These are phyloP conservation scores for Raddia distichophylla DNA, from an alignment of 176 grass and related monocot species.

Conservation along the genomic window DNA sequence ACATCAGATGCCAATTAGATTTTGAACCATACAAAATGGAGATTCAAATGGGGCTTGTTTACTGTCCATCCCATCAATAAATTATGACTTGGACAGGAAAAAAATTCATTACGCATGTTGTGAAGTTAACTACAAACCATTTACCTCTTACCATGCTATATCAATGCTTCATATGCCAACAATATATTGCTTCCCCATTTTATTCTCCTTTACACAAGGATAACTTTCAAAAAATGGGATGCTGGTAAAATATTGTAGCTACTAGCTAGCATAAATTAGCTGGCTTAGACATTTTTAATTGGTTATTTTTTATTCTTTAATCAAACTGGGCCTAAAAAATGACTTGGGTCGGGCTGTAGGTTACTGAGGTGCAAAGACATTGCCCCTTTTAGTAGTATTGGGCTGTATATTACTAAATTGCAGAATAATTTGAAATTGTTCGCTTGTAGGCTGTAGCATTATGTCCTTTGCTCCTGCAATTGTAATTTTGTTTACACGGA, in stretches of 20 bases:
- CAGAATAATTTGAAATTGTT: neutral
- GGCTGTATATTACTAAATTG: too few species aligned
- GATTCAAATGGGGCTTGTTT: neutral
- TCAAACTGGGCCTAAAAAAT: neutral
- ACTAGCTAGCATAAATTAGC: neutral
- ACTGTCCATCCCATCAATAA: neutral
- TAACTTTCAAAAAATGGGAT: neutral
- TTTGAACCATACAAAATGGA: neutral
- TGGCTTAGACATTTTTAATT: slow-evolving; percentile 2
- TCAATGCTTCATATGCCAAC: slow-evolving; percentile 6
- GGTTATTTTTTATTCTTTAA: slow-evolving; percentile 1
- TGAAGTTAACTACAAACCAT: neutral
- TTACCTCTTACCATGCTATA: slow-evolving; percentile 9
- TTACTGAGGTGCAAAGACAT: slow-evolving; percentile 5
- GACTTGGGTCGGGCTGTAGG: slow-evolving; percentile 8
- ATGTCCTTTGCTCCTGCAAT: slow-evolving; percentile 16
- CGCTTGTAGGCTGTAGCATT: neutral
- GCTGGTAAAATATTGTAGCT: slow-evolving; percentile 13
- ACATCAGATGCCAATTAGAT: neutral
- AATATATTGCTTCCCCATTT: slow-evolving; percentile 8
- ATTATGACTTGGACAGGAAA: neutral
- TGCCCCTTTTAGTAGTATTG: neutral
- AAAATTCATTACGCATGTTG: neutral
- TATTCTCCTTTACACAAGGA: slow-evolving; percentile 1
- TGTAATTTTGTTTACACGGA: neutral